These are phyloP conservation scores for Zanthoxylum bungeanum DNA, from an alignment of 345 rosid species.

Conservation along the genomic window DNA sequence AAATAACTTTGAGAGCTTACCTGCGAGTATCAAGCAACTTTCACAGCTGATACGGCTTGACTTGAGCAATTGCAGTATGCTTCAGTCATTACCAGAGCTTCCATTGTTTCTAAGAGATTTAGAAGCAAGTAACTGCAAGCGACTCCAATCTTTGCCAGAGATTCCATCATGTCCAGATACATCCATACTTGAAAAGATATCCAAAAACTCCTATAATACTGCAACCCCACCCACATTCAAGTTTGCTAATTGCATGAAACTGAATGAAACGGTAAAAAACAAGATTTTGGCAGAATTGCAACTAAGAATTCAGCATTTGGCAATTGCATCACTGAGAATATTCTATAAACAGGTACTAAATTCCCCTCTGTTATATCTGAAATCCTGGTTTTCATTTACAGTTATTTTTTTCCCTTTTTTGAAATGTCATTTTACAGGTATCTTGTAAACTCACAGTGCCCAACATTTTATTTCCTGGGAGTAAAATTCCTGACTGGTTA, in stretches of 20 bases:
- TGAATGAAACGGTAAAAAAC: not conserved
- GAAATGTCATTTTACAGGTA: not conserved
- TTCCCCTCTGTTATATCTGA: too few species aligned
- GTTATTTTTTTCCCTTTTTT: not conserved
- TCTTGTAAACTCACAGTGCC: rapidly evolving
- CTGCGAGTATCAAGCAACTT: not conserved
- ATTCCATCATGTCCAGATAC: not conserved
- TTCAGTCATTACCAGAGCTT: constrained; percentile 7
- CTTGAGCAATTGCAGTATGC: not conserved
- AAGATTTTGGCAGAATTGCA: not conserved
- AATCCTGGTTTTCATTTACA: not conserved
- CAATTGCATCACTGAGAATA: not conserved
- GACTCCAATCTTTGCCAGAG: constrained; percentile 1
- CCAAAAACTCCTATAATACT: too few species aligned
- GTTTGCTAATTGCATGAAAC: constrained; percentile 1
- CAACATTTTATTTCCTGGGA: not conserved
- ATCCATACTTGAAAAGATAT: not conserved
- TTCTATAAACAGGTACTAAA: not conserved
- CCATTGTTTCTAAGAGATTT: not conserved
- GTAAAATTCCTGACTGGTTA: not conserved
- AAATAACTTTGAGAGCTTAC: not conserved
- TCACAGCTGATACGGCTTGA: not conserved
- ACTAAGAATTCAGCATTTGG: not conserved
- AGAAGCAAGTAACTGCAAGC: not conserved
- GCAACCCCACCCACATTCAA: too few species aligned